These are phyloP conservation scores for Candida sp. DNA, from an alignment of 1,139 yeast genomes.

Conservation along the genomic window DNA sequence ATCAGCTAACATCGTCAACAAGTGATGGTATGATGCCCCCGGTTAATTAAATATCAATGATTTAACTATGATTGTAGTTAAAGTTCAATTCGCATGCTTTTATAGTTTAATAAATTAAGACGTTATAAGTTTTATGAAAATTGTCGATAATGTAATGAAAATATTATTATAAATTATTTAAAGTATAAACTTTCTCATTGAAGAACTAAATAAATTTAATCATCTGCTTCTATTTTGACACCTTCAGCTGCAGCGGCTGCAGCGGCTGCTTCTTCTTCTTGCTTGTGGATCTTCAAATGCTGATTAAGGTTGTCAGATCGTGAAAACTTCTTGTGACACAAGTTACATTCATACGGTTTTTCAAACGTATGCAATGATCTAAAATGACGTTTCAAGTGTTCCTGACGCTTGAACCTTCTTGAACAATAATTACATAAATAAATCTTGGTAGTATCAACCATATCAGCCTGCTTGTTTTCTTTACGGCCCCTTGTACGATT, in stretches of 20 bases:
- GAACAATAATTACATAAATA: constrained; percentile 50
- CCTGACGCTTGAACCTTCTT: constrained; percentile 71
- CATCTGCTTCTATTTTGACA: background rate
- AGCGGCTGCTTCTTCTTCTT: constrained; percentile 22
- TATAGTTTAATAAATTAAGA: background rate
- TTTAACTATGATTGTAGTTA: background rate
- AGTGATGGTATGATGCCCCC: background rate
- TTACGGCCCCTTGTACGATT: constrained; percentile 43
- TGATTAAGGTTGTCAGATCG: constrained; percentile 74
- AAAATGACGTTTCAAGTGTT: constrained; percentile 74
- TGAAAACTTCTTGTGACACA: constrained; percentile 71
- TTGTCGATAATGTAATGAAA: background rate
- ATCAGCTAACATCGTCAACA: constrained; percentile 10
- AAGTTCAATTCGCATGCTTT: background rate
- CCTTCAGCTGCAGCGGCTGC: constrained; percentile 4
- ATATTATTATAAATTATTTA: no score
- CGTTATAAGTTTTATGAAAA: background rate
- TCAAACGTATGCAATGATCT: constrained; percentile 72
- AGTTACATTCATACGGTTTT: constrained; percentile 70
- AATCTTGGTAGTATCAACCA: constrained; percentile 39
- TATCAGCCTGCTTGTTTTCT: constrained; percentile 45
- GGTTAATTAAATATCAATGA: background rate
- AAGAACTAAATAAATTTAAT: background rate
- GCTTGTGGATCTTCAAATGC: constrained; percentile 68
- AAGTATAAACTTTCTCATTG: background rate